Conservation (phyloP, 2,329 filamentous ascomycete genomes). For the Ceratocystis destructans region DNA sequence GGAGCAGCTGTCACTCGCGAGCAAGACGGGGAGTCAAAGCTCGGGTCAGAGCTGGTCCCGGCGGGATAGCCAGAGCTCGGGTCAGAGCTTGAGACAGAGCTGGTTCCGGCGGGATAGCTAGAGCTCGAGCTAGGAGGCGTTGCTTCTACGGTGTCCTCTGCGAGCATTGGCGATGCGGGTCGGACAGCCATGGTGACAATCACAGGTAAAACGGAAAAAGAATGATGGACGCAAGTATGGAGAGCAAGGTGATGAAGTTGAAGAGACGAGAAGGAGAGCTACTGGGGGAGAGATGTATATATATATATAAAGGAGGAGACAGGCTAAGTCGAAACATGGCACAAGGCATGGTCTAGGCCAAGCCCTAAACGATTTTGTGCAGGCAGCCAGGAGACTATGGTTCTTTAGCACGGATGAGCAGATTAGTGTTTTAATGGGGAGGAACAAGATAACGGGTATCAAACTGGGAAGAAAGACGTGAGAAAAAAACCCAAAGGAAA, state of each 20-base stretch:
- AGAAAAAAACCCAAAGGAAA: no score
- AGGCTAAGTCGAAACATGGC: neutral
- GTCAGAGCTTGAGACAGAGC: neutral
- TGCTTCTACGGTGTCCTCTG: neutral
- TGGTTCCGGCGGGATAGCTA: neutral
- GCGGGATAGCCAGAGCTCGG: neutral
- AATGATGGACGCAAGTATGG: no score
- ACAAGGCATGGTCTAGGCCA: no score
- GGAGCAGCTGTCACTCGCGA: neutral
- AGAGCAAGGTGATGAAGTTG: neutral
- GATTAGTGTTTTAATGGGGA: neutral
- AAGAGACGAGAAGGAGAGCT: neutral
- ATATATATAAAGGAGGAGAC: neutral
- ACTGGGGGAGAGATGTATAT: neutral
- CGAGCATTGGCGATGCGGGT: neutral
- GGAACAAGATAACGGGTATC: neutral
- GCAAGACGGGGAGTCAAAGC: constrained; percentile 28
- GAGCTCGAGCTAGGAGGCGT: neutral
- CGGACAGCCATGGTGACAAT: neutral
- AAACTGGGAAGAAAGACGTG: neutral
- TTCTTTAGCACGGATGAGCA: neutral
- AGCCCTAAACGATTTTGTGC: no score
- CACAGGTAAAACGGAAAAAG: neutral
- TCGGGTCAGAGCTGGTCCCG: neutral
- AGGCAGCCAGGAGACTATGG: no score